Conservation (phyloP, 345 rosid genomes). For the Eucalyptus coolabah region DNA sequence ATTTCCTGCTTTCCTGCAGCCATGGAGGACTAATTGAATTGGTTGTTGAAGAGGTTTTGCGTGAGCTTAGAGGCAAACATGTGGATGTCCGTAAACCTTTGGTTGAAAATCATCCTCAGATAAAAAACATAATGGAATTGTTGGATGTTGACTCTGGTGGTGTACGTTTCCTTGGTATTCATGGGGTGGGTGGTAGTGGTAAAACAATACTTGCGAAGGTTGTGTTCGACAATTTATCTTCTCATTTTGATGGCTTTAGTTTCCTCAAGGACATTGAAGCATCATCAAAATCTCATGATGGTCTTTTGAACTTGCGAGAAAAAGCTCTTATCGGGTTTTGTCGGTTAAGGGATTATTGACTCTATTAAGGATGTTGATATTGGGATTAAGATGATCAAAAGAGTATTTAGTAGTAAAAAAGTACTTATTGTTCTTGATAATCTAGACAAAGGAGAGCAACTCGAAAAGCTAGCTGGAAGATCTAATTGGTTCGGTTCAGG, state of each 20-base stretch:
- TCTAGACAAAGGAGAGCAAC: neutral
- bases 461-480: neutral
- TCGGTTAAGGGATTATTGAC: neutral
- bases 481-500: neutral
- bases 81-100: neutral
- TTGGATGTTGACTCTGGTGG: neutral
- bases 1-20: neutral
- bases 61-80: neutral
- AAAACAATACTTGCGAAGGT: neutral
- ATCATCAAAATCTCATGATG: neutral
- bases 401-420: neutral
- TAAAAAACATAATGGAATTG: neutral
- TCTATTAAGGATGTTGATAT: neutral
- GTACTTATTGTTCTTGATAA: neutral
- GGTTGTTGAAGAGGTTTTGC: neutral
- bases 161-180: neutral
- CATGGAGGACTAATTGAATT: neutral
- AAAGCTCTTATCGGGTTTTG: neutral
- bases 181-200: neutral
- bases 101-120: neutral
- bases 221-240: neutral
- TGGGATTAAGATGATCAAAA: neutral
- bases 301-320: neutral
- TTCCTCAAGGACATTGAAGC: neutral
- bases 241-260: neutral